Evolutionary conservation across 306 rosid genomes (phyloP).

Genomic region (Pyrus bretschneideri): DNA sequence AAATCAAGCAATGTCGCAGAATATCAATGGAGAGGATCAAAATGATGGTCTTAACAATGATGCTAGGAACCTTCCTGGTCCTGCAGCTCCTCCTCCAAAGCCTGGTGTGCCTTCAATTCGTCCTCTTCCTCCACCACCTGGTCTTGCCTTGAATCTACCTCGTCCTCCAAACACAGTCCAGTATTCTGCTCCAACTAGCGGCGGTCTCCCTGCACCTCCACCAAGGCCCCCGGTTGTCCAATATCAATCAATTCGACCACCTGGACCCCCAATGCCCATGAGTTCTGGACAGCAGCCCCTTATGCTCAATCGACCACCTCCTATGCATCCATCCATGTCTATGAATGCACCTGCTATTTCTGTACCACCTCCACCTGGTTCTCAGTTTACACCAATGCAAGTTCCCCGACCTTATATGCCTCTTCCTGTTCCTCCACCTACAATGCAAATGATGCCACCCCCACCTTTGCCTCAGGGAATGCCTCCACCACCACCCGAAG

Average conservation of each 20-base stretch:
- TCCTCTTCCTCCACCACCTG: constrained; percentile 93
- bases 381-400: constrained; percentile 56
- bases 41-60: constrained; percentile 49
- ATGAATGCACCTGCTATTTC: constrained; percentile 46
- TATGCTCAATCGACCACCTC: constrained; percentile 50
- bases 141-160: constrained; percentile 87
- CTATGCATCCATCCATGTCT: constrained; percentile 53
- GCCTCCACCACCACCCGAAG: constrained; percentile 92
- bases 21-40: constrained; percentile 60
- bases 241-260: constrained; percentile 59
- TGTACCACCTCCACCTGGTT: constrained; percentile 91
- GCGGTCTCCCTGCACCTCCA: constrained; percentile 50
- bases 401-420: constrained; percentile 56
- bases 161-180: constrained; percentile 53
- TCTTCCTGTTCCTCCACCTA: constrained; percentile 46
- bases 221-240: constrained; percentile 56
- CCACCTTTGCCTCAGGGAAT: constrained; percentile 82
- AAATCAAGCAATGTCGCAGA: constrained; percentile 89
- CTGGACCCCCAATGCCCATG: constrained; percentile 56
- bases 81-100: constrained; percentile 87
- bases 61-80: constrained; percentile 66
- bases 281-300: constrained; percentile 57
- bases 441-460: constrained; percentile 76
- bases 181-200: constrained; percentile 51
- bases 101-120: constrained; percentile 76